Base-by-base conservation (phyloP, 805 yeast species). In the Lipomyces anomalus region DNA sequence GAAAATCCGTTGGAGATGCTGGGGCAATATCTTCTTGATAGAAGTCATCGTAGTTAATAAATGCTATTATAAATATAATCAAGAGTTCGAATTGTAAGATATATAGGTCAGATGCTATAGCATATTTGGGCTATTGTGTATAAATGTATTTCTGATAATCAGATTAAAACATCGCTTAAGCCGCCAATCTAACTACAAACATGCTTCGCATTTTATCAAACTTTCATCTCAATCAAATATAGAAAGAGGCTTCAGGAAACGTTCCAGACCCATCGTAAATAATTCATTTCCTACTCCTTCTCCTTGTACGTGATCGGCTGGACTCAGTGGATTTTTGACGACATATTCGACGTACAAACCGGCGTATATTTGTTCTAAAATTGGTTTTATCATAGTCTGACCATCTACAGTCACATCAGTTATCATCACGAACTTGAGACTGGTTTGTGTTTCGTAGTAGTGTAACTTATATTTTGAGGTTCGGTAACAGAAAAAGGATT, bases 381-480 rank as follows among this genome's bases (percentile, higher is more conserved):
- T 76, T 7, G 62, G 61, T 56, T 77, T 80, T 44, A 83, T 59
- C 13, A 35, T 24, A 13, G 30, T 26, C 30, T 9, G 30, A 53
- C 78, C 74, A 42, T 78, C 81, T 7, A 76, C 70, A 1, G 57
- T 58, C 26, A 76, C 73, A 62, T 87, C 95, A 6, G 90, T 79
- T 23, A 88, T 64, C 21, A 89, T 61, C 28, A 84, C 80, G 57
- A 90, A 79, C 63, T 85, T 79, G 47, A 89, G 66, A 30, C 87
- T 88, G 1, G 92, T 75, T 4, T 87, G 77, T 1, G 95, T 79
- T 62, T 87, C 95, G 57, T 72, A 75, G 54, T 77, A 81, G 61
- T 90, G 97, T 22, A 86, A 78, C 52, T 89, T 73, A 63, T 82
- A 89, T 50, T 76, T 75, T 1, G 85, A 79, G 0, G 95, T 85